These are phyloP conservation scores for Aspergillus eucalypticola DNA, from an alignment of 2,329 filamentous ascomycete species.

Conservation along the genomic window DNA sequence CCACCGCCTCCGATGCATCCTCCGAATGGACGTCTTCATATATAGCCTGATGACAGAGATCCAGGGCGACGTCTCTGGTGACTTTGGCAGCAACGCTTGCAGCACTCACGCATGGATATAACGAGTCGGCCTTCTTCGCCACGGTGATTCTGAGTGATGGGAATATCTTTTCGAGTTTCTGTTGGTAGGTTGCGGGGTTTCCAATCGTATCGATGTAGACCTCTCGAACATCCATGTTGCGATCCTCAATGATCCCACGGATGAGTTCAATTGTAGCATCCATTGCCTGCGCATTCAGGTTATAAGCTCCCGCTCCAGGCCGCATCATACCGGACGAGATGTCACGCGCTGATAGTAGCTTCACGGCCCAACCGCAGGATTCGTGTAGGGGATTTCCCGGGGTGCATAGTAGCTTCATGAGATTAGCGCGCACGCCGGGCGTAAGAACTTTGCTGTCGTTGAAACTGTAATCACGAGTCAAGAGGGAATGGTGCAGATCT, in stretches of 20 bases:
- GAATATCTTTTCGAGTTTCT: conserved; percentile 79
- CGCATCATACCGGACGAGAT: conserved; percentile 78
- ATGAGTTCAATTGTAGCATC: conserved; percentile 87
- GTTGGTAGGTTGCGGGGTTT: conserved; percentile 78
- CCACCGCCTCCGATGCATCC: conserved; percentile 30
- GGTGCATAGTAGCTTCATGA: conserved; percentile 73
- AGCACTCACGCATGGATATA: conserved; percentile 91
- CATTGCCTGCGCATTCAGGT: conserved; percentile 94
- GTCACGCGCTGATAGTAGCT: conserved; percentile 77
- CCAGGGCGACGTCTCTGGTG: conserved; percentile 84
- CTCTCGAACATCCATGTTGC: conserved; percentile 78
- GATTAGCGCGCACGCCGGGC: conserved; percentile 69
- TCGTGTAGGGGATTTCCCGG: conserved; percentile 57
- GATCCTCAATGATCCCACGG: conserved; percentile 67
- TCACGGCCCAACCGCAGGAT: conserved; percentile 80
- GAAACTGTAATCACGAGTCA: conserved; percentile 79
- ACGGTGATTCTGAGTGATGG: conserved; percentile 74
- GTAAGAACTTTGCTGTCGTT: conserved; percentile 94
- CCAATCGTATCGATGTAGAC: conserved; percentile 97
- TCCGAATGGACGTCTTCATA: conserved; percentile 32
- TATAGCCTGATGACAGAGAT: conserved; percentile 68
- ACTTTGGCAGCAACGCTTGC: conserved; percentile 96
- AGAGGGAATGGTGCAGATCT: conserved; percentile 67
- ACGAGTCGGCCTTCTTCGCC: conserved; percentile 85
- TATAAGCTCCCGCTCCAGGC: conserved; percentile 62